A percentile compares a stretch with the other conserved stretches of the same genome.
These are phyloP conservation scores for Lepiota venenata DNA, from an alignment of 768 basidiomycete species.

Conservation along the genomic window DNA sequence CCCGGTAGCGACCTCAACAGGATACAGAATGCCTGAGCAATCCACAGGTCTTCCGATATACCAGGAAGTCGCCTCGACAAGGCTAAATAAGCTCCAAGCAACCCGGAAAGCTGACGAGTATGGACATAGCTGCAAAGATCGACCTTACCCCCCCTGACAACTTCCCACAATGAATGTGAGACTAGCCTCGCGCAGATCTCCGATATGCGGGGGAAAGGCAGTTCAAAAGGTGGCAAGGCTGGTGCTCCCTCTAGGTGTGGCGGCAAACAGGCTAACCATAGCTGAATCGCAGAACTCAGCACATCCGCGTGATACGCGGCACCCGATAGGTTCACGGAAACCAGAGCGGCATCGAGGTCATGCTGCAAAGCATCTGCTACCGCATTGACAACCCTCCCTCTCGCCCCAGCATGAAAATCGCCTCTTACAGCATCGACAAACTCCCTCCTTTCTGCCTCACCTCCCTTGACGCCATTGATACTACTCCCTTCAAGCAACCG, in stretches of 20 bases:
- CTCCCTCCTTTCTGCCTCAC: constrained; percentile 56
- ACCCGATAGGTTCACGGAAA: constrained; percentile 19
- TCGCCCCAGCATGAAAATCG: constrained; percentile 39
- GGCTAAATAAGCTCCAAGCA: constrained; percentile 52
- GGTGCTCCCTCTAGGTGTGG: constrained; percentile 34
- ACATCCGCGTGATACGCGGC: constrained; percentile 32
- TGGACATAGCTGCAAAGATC: constrained; percentile 27
- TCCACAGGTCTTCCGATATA: constrained; percentile 57
- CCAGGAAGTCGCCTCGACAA: constrained; percentile 58
- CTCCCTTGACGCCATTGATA: constrained; percentile 66
- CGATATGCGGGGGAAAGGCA: constrained; percentile 59
- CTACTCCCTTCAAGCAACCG: constrained; percentile 77
- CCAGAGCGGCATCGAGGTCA: constrained; percentile 20
- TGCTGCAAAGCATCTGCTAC: constrained; percentile 30
- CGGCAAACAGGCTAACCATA: constrained; percentile 65
- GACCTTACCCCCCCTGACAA: constrained; percentile 20
- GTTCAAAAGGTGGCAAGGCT: constrained; percentile 51
- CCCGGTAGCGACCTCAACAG: constrained; percentile 60
- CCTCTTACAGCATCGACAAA: constrained; percentile 31
- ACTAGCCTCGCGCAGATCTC: constrained; percentile 47
- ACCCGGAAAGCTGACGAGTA: constrained; percentile 50
- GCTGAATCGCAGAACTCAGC: constrained; percentile 48
- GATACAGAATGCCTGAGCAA: constrained; percentile 61
- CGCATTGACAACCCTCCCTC: constrained; percentile 31
- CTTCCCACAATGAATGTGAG: constrained; percentile 49